Base-by-base conservation (phyloP, 1,139 yeast species). In the Pichia kudriavzevii region DNA sequence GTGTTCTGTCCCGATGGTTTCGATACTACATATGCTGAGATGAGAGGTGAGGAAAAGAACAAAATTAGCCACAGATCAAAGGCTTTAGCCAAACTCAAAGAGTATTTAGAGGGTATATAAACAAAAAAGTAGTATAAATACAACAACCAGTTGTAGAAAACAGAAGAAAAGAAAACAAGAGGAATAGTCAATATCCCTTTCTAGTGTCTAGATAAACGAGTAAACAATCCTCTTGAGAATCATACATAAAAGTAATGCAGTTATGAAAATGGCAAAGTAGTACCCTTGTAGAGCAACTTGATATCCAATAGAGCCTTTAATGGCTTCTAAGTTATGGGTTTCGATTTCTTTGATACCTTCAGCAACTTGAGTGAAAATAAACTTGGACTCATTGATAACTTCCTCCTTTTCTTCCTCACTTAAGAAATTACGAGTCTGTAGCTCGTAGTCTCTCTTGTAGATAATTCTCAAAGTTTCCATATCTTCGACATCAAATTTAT, bases 1-100 rank as follows among this genome's bases (percentile, higher is more conserved):
- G 65, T 84, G 32, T 91, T 91, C 58, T 70, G 79, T 60, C 97
- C 98, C 3, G 61, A 63, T 25, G 94, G 91, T 2, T 67, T 60
- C 40, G 61, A 66, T 12, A 55, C 77, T 54, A 88, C 97, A 0
- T 84, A 81, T 55, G 97, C 97, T n/a, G 96, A 91, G 60, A 76
- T 93, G 91, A 77, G 72, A 38, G 82, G 81, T 51, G 56, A 59
- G 4, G 63, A 69, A 27, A 93, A 93, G 64, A 88, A 91, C 58
- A 58, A 70, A 12, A 81, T 91, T 44, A 80, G 94, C 46, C 98
- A 93, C 55, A 70, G 99, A 53, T 85, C 68, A 52, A 77, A 69
- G 56, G 97, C 98, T 0, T 70, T 91, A 52, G 75, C 67, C 40
- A 74, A 82, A 58, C 69, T 91, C 42, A 74, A 72, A 55, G 72